phyloP scores from a whole-genome alignment of 2,329 filamentous ascomycete genomes.

The Xylariomycetidae sp. region DNA sequence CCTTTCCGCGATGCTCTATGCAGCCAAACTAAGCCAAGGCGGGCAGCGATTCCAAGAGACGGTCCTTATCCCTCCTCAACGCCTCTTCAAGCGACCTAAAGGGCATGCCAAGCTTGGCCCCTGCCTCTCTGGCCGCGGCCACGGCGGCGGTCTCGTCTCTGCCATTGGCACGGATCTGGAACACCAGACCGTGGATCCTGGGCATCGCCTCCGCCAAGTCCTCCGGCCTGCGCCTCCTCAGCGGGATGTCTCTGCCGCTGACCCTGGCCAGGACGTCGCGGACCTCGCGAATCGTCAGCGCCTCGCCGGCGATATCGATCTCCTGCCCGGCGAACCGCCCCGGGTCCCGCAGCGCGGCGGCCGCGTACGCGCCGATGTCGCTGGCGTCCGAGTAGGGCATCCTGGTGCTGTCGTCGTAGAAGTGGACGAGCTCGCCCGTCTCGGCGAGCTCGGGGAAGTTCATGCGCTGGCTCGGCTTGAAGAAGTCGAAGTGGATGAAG shows the following conservation, averaged over 20 bases:
- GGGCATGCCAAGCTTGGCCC: slow-evolving; percentile 24
- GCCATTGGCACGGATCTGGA: slow-evolving; percentile 22
- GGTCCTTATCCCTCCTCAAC: slow-evolving; percentile 19
- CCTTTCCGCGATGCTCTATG: too few species aligned
- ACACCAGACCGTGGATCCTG: slow-evolving; percentile 14
- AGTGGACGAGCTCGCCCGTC: slow-evolving; percentile 23
- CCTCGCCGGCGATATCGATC: slow-evolving; percentile 27
- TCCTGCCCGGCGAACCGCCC: slow-evolving; percentile 24
- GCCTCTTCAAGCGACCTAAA: slow-evolving; percentile 23
- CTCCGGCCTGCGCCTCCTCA: slow-evolving; percentile 14
- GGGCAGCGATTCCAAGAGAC: slow-evolving; percentile 16
- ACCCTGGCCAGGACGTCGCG: slow-evolving; percentile 23
- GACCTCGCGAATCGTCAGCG: slow-evolving; percentile 25
- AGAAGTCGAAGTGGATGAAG: slow-evolving; percentile 24
- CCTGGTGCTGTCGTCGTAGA: slow-evolving; percentile 12
- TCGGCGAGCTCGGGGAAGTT: slow-evolving; percentile 27
- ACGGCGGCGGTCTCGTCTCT: slow-evolving; percentile 16
- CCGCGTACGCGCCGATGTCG: slow-evolving; percentile 29
- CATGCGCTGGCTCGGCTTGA: slow-evolving; percentile 11
- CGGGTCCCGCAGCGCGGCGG: slow-evolving; percentile 27
- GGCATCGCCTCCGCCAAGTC: slow-evolving; percentile 16
- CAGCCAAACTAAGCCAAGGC: too few species aligned
- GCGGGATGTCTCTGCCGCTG: slow-evolving; percentile 24
- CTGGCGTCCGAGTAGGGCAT: slow-evolving; percentile 24
- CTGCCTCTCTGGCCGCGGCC: slow-evolving; percentile 9